phyloP scores from a whole-genome alignment of 306 rosid genomes.

The Fragaria ananassa region DNA sequence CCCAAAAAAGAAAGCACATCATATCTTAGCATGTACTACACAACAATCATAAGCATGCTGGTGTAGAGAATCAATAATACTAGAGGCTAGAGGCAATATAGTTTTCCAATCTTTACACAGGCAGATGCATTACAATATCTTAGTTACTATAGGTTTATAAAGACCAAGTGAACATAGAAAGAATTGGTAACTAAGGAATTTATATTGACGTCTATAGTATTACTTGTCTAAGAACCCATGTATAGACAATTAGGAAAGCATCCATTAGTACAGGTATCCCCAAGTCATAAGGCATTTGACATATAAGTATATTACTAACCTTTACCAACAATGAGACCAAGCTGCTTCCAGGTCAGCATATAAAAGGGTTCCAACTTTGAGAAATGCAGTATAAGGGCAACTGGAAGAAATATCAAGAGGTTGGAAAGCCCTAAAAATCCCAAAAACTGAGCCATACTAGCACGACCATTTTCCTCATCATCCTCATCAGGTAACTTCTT shows the following conservation, averaged over 20 bases:
- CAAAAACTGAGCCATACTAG: conserved; percentile 93
- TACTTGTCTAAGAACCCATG: not conserved
- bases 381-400: conserved; percentile 59
- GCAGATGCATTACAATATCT: not conserved
- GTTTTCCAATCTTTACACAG: not conserved
- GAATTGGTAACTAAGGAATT: not conserved
- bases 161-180: not conserved
- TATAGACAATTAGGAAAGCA: not conserved
- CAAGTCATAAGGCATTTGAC: not conserved
- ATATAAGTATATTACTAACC: conserved; percentile 44
- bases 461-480: conserved; percentile 68
- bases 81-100: not conserved
- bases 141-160: not conserved
- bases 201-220: too few relatives aligned
- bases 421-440: conserved; percentile 90
- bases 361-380: conserved; percentile 58
- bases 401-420: conserved; percentile 70
- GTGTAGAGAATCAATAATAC: not conserved
- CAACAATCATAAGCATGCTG: not conserved
- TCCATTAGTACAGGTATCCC: not conserved
- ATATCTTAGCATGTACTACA: not conserved
- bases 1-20: not conserved
- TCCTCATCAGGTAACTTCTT: conserved; percentile 70
- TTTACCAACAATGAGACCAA: conserved; percentile 83
- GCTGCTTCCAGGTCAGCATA: conserved; percentile 67